These are phyloP conservation scores for Talaromyces liani DNA, from an alignment of 495 filamentous ascomycete species.

Conservation along the genomic window DNA sequence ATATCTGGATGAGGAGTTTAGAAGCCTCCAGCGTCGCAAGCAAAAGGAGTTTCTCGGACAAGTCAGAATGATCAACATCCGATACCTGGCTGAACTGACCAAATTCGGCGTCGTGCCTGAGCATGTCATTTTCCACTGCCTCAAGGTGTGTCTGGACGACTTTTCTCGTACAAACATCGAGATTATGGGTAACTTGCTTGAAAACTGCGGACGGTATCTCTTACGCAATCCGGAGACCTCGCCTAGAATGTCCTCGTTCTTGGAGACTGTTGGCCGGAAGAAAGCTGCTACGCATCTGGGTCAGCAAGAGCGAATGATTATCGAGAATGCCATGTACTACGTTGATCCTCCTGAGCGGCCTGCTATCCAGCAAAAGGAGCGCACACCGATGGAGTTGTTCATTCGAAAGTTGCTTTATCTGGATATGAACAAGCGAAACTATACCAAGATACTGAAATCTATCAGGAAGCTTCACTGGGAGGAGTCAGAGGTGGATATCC, in stretches of 20 bases:
- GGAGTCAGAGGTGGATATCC: slow-evolving; percentile 60
- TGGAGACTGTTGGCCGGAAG: slow-evolving; percentile 93
- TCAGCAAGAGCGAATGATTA: slow-evolving; percentile 94
- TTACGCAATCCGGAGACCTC: slow-evolving; percentile 90
- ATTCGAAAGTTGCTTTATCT: slow-evolving; percentile 85
- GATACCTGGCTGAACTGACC: slow-evolving; percentile 93
- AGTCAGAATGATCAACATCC: slow-evolving; percentile 88
- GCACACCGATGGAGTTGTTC: slow-evolving; percentile 86
- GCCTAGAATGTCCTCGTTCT: slow-evolving; percentile 83
- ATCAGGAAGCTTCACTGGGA: slow-evolving; percentile 97
- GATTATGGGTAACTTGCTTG: slow-evolving; percentile 93
- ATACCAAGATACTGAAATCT: slow-evolving; percentile 86
- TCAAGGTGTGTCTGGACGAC: slow-evolving; percentile 95
- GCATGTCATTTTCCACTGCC: slow-evolving; percentile 97
- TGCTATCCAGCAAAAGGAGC: slow-evolving; percentile 93
- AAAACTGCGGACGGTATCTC: slow-evolving; percentile 94
- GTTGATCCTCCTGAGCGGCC: slow-evolving; percentile 91
- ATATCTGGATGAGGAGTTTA: slow-evolving; percentile 94
- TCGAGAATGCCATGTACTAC: slow-evolving; percentile 98
- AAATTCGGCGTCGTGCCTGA: slow-evolving; percentile 98
- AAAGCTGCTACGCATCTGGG: slow-evolving; percentile 92
- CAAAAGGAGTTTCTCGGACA: slow-evolving; percentile 95
- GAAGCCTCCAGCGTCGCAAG: slow-evolving; percentile 95
- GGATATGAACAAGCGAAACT: slow-evolving; percentile 89
- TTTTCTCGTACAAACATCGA: slow-evolving; percentile 99